A percentile compares a stretch with the other conserved stretches of the same genome.
These are phyloP conservation scores for Phytophthora brassicae DNA, from an alignment of 352 stramenopile species.

Conservation along the genomic window DNA sequence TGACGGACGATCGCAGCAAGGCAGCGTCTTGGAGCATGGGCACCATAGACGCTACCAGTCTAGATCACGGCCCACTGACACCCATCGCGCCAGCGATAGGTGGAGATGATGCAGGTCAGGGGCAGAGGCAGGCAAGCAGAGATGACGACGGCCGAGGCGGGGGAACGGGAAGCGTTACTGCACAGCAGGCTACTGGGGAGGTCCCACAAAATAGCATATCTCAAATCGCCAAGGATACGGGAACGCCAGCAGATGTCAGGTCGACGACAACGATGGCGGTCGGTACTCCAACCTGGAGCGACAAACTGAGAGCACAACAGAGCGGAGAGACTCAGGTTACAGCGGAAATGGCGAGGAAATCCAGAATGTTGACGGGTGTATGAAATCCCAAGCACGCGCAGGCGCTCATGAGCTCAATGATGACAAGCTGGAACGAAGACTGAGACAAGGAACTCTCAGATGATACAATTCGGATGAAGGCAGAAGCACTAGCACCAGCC, in stretches of 20 bases:
- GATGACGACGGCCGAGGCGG: too few relatives aligned
- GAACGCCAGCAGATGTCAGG: too few relatives aligned
- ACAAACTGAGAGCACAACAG: neutral
- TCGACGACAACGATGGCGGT: too few relatives aligned
- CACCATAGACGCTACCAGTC: neutral
- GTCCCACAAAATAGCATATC: too few relatives aligned
- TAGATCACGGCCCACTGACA: too few relatives aligned
- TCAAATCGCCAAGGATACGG: too few relatives aligned
- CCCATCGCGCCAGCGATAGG: too few relatives aligned
- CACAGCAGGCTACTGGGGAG: too few relatives aligned
- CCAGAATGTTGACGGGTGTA: conserved; percentile 2
- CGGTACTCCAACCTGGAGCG: neutral
- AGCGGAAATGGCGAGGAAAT: neutral
- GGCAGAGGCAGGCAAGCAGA: too few relatives aligned
- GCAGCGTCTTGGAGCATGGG: neutral
- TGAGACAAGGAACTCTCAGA: neutral
- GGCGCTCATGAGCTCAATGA: neutral
- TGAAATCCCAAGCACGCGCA: conserved; percentile 1
- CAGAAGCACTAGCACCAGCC: neutral
- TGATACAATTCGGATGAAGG: neutral
- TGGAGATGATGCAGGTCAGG: too few relatives aligned
- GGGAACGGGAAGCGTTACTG: too few relatives aligned
- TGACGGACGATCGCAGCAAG: neutral
- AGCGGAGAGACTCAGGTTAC: neutral
- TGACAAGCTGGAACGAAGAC: neutral